These are phyloP conservation scores for Xylariomycetidae sp. DNA, from an alignment of 2,329 filamentous ascomycete genomes.

Conservation along the genomic window DNA sequence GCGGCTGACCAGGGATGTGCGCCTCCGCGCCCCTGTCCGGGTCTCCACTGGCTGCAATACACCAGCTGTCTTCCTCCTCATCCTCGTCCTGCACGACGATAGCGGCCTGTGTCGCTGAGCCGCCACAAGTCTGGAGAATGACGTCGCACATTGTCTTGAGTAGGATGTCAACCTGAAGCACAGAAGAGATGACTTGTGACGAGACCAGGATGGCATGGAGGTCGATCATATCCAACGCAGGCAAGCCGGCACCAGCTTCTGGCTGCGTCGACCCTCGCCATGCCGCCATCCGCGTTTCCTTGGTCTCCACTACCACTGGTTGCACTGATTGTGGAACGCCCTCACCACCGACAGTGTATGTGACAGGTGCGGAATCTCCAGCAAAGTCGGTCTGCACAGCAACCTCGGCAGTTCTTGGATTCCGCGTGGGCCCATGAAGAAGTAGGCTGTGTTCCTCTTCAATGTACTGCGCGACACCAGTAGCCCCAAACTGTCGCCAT, in stretches of 20 bases:
- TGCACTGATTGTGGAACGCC: constrained; percentile 38
- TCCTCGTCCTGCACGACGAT: constrained; percentile 70
- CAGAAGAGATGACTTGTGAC: constrained; percentile 75
- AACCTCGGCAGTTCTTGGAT: constrained; percentile 55
- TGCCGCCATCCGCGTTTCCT: constrained; percentile 56
- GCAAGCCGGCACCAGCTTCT: constrained; percentile 58
- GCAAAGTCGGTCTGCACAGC: constrained; percentile 69
- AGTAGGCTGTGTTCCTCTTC: constrained; percentile 64
- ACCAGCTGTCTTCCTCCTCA: constrained; percentile 56
- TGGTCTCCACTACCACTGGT: constrained; percentile 42
- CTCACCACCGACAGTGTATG: constrained; percentile 44
- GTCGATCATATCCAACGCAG: constrained; percentile 78
- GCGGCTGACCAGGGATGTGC: constrained; percentile 60
- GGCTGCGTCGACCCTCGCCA: constrained; percentile 59
- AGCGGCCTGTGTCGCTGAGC: constrained; percentile 64
- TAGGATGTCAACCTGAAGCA: constrained; percentile 69
- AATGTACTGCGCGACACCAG: constrained; percentile 63
- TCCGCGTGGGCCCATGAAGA: constrained; percentile 57
- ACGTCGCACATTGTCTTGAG: constrained; percentile 79
- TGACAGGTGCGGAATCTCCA: constrained; percentile 47
- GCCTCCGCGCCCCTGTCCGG: constrained; percentile 64
- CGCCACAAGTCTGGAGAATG: constrained; percentile 71
- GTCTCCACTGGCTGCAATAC: constrained; percentile 68
- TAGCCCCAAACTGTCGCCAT: constrained; percentile 65
- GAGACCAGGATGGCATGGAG: constrained; percentile 73